phyloP scores from a whole-genome alignment of 805 yeast genomes.

The Candida ponderosae region DNA sequence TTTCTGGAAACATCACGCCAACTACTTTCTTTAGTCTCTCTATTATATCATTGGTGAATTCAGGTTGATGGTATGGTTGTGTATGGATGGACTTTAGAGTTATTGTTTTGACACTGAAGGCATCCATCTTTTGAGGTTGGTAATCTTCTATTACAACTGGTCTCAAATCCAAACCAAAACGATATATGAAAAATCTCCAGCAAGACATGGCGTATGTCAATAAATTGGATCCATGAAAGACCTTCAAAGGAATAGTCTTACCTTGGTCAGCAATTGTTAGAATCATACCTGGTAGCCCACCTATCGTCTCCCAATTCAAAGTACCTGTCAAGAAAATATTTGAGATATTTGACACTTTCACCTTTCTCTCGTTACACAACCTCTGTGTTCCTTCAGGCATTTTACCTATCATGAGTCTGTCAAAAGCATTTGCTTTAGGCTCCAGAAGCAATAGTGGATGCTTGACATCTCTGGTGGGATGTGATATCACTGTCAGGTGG shows the following conservation, averaged over 20 bases:
- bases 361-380: constrained; percentile 50
- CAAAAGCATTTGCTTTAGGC: constrained; percentile 26
- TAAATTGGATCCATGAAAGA: constrained; percentile 43
- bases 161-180: constrained; percentile 56
- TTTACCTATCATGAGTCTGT: constrained; percentile 62
- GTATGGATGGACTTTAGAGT: neutral
- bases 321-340: constrained; percentile 73
- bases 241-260: constrained; percentile 37
- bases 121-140: neutral
- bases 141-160: constrained; percentile 18
- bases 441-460: constrained; percentile 48
- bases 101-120: neutral
- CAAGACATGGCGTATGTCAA: constrained; percentile 57
- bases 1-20: neutral
- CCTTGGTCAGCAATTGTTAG: constrained; percentile 80
- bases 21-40: no score
- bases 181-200: constrained; percentile 83
- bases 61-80: neutral
- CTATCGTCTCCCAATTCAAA: constrained; percentile 68
- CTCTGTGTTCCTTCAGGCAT: constrained; percentile 86
- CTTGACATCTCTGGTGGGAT: constrained; percentile 52
- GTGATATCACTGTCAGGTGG: constrained; percentile 43
- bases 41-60: no score
- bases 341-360: constrained; percentile 48
- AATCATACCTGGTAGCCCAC: constrained; percentile 90